These are phyloP conservation scores for Marchantia polymorpha DNA, from an alignment of 225 moss, liverwort and hornwort species.

Conservation along the genomic window DNA sequence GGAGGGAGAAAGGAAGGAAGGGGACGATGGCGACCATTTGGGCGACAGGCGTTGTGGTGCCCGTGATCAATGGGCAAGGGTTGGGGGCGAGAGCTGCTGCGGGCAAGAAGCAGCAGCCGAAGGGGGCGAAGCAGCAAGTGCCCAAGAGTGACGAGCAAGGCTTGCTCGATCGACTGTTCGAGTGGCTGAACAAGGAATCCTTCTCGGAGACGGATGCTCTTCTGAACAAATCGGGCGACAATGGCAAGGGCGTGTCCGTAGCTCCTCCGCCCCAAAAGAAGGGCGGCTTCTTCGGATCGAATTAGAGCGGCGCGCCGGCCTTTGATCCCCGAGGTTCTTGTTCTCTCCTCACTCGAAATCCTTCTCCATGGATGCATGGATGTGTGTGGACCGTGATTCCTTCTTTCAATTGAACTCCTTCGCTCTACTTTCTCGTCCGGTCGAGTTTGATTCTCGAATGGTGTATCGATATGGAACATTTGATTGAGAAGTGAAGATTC, in stretches of 20 bases:
- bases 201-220: slow-evolving; percentile 34
- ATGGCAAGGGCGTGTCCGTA: slow-evolving; percentile 17
- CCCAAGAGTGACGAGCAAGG: slow-evolving; percentile 21
- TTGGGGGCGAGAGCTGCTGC: slow-evolving; percentile 25
- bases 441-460: neutral
- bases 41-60: slow-evolving; percentile 35
- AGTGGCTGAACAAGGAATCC: slow-evolving; percentile 38
- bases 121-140: slow-evolving; percentile 17
- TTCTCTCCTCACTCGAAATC: neutral
- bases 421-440: too few relatives aligned
- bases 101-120: slow-evolving; percentile 15
- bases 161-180: slow-evolving; percentile 30
- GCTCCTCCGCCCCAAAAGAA: slow-evolving; percentile 27
- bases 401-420: neutral
- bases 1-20: neutral
- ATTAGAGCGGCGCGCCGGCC: neutral
- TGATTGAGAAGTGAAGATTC: neutral
- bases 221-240: slow-evolving; percentile 27
- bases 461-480: neutral
- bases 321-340: neutral
- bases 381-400: neutral
- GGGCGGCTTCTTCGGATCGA: slow-evolving; percentile 23
- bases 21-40: slow-evolving; percentile 28
- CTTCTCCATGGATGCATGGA: too few relatives aligned
- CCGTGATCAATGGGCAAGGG: slow-evolving; percentile 26